These are phyloP conservation scores for Oryza glumipatula DNA, from an alignment of 176 grass and related monocot species.

Conservation along the genomic window DNA sequence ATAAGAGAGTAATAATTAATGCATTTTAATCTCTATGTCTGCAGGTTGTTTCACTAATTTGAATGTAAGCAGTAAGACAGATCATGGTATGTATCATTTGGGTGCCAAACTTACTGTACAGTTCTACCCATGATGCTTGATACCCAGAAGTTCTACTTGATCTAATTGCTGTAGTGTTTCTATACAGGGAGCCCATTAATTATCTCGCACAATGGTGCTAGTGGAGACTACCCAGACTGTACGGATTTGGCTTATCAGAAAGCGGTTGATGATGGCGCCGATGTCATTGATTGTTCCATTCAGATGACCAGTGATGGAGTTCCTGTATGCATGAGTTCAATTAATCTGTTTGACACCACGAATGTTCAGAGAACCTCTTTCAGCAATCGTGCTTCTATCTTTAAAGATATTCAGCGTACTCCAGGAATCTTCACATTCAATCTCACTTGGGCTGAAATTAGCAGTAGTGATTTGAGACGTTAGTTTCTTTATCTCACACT, in stretches of 20 bases:
- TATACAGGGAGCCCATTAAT: slow-evolving; percentile 62
- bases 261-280: slow-evolving; percentile 70
- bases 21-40: slow-evolving; percentile 38
- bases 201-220: slow-evolving; percentile 85
- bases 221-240: slow-evolving; percentile 82
- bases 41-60: slow-evolving; percentile 80
- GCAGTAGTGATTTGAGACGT: slow-evolving; percentile 58
- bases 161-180: slow-evolving; percentile 25
- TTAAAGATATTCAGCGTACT: slow-evolving; percentile 34
- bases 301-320: slow-evolving; percentile 68
- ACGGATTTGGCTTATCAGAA: slow-evolving; percentile 71
- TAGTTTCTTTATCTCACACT: slow-evolving; percentile 42
- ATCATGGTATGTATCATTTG: slow-evolving; percentile 72
- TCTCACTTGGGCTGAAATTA: slow-evolving; percentile 69
- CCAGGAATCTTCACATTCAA: slow-evolving; percentile 86
- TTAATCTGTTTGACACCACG: slow-evolving; percentile 55
- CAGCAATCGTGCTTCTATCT: slow-evolving; percentile 19
- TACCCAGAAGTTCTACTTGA: background rate
- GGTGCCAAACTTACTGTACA: slow-evolving; percentile 22
- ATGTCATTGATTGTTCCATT: slow-evolving; percentile 88
- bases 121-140: background rate
- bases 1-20: slow-evolving; percentile 9
- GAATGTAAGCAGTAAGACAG: slow-evolving; percentile 45
- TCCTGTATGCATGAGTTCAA: slow-evolving; percentile 87
- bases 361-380: slow-evolving; percentile 56